These are phyloP conservation scores for Elasticomyces elasticus DNA, from an alignment of 495 filamentous ascomycete genomes.

Conservation along the genomic window DNA sequence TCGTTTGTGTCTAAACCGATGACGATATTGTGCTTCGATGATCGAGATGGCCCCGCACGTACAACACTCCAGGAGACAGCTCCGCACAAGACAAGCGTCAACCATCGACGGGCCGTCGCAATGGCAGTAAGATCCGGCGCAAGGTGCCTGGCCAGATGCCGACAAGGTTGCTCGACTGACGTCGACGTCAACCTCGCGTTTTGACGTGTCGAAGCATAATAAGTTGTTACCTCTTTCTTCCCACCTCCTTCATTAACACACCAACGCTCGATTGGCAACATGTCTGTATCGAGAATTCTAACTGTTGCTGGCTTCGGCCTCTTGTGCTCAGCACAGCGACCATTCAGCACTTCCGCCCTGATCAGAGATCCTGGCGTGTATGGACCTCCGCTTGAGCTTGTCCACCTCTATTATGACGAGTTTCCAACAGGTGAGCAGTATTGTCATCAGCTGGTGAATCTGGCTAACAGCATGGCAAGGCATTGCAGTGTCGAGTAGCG, in stretches of 20 bases:
- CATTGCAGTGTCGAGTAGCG: conserved; percentile 37
- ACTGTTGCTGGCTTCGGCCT: neutral
- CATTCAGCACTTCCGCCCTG: neutral
- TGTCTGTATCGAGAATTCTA: neutral
- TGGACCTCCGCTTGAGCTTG: conserved; percentile 25
- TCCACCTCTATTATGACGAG: conserved; percentile 31
- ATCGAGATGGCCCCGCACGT: no score
- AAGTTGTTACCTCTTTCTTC: neutral
- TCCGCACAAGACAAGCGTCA: no score
- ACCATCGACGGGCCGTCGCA: neutral
- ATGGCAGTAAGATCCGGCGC: neutral
- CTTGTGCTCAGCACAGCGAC: neutral
- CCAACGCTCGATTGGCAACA: neutral
- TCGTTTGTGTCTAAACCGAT: no score
- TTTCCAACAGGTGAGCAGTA: conserved; percentile 32
- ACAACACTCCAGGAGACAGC: no score
- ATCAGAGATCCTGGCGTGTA: conserved; percentile 11
- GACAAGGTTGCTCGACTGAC: neutral
- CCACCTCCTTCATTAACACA: neutral
- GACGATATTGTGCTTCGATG: no score
- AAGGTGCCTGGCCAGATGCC: neutral
- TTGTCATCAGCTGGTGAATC: no score
- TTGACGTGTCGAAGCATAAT: neutral
- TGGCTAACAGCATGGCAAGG: conserved; percentile 10
- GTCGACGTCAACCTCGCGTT: neutral